phyloP scores from a whole-genome alignment of 331 rosid genomes.

The Malus hybrid region DNA sequence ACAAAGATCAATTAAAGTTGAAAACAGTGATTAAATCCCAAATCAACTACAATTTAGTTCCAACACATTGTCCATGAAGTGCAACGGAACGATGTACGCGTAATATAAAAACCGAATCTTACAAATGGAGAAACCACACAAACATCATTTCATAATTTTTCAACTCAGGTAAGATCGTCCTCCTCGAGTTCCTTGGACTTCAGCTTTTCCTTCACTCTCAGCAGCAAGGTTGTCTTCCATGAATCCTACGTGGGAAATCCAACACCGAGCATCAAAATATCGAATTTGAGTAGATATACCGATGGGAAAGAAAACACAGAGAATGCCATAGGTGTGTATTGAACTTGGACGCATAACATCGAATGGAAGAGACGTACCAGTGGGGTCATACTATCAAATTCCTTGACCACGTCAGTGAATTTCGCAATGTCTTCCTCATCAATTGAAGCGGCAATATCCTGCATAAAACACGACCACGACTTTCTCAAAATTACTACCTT shows the following conservation, averaged over 20 bases:
- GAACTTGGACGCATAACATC: too few relatives aligned
- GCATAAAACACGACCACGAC: background rate
- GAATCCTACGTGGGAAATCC: slow-evolving; percentile 53
- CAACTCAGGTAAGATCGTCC: slow-evolving; percentile 78
- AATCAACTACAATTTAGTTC: slow-evolving; percentile 21
- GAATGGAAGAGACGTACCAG: slow-evolving; percentile 40
- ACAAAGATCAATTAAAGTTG: background rate
- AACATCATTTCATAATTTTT: background rate
- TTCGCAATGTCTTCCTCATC: slow-evolving; percentile 81
- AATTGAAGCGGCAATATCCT: slow-evolving; percentile 77
- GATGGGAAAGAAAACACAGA: background rate
- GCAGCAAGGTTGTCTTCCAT: slow-evolving; percentile 88
- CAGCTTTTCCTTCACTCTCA: slow-evolving; percentile 94
- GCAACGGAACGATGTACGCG: slow-evolving; percentile 23
- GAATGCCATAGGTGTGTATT: background rate
- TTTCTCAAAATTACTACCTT: background rate
- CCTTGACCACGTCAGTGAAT: slow-evolving; percentile 88
- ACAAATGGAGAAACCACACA: slow-evolving; percentile 19
- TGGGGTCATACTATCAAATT: slow-evolving; percentile 90
- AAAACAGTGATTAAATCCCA: slow-evolving; percentile 21
- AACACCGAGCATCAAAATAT: background rate
- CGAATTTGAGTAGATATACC: too few relatives aligned
- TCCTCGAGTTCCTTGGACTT: slow-evolving; percentile 97
- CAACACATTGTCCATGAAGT: slow-evolving; percentile 13
- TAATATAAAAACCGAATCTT: slow-evolving; percentile 21